Base-by-base conservation (phyloP, 352 stramenopile species). In the Saprolegnia parasitica region DNA sequence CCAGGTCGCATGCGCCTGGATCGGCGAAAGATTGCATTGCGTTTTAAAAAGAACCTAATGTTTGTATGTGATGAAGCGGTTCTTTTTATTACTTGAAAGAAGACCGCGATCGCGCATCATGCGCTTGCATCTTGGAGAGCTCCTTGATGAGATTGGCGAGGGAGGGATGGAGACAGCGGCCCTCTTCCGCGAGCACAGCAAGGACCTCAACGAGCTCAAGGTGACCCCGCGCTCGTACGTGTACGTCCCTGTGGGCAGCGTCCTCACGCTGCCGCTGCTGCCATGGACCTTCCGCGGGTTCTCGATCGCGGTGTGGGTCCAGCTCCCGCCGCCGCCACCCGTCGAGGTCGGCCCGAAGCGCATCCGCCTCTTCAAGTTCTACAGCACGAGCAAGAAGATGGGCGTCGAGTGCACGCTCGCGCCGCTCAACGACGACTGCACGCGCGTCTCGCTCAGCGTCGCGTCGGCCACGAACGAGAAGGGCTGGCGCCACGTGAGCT, bases 231-330 rank as follows among this genome's bases (percentile, higher is more conserved):
- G 71, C 4, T 81, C 84, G 65, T 91, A 88, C 72, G 92, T 91
- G 47, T 74, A 67, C 37, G 87, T 94, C 45, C 78, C 62, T 4
- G 79, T 80, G 18, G 87, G 82, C 26, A 80, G 83, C 16, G 73
- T 76, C n/a, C 86, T 95, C 77, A 76, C 88, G 54, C 70, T 95
- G 32, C 87, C 87, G 5, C 80, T 89, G 24, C 76, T 95, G 37
- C 82, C 91, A 70, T 95, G 87, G 87, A 78, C 75, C 20, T 95
- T 95, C 67, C 82, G 87, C 26, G 84, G 84, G 0, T 95, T 91
- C 72, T 86, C 87, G 4, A 76, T 95, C 26, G 81, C 82, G 40
- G 45, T 95, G 24, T 95, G 87, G 87, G 74, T 93, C 45, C 20
- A 57, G 26, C 37, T 65, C 35, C 42, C 42, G 11, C 42, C 42